Percentiles rank a stretch among this genome's conserved stretches.
Conservation (phyloP, 2,329 filamentous ascomycete species). For the Arthroderma uncinatum region DNA sequence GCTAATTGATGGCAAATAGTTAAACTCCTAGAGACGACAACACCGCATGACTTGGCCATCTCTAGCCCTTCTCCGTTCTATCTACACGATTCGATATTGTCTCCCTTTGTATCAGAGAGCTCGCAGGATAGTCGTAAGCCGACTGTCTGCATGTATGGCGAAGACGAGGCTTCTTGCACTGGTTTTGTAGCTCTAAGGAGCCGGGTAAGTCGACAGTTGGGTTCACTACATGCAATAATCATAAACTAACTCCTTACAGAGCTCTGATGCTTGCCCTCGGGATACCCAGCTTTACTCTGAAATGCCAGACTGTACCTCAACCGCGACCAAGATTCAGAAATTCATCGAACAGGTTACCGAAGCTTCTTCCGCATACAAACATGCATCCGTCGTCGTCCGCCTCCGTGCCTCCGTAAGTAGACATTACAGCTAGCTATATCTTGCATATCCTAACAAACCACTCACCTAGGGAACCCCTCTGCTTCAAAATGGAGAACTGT, state of each 20-base stretch:
- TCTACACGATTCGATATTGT: neutral
- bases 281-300: neutral
- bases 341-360: neutral
- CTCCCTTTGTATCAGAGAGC: neutral
- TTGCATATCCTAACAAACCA: neutral
- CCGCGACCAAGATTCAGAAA: neutral
- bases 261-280: neutral
- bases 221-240: neutral
- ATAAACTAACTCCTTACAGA: neutral
- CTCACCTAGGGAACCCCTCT: neutral
- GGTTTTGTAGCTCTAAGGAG: neutral
- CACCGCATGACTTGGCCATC: neutral
- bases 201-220: neutral
- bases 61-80: neutral
- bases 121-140: neutral
- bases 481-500: neutral
- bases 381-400: neutral
- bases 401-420: neutral
- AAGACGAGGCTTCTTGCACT: neutral
- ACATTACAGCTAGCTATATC: neutral
- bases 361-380: neutral
- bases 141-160: neutral
- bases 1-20: neutral
- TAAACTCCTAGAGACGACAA: neutral
- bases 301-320: neutral